A percentile compares a stretch with the other conserved stretches of the same genome.
These are phyloP conservation scores for Beta macrorhiza DNA, from an alignment of 179 eudicot species.

Conservation along the genomic window DNA sequence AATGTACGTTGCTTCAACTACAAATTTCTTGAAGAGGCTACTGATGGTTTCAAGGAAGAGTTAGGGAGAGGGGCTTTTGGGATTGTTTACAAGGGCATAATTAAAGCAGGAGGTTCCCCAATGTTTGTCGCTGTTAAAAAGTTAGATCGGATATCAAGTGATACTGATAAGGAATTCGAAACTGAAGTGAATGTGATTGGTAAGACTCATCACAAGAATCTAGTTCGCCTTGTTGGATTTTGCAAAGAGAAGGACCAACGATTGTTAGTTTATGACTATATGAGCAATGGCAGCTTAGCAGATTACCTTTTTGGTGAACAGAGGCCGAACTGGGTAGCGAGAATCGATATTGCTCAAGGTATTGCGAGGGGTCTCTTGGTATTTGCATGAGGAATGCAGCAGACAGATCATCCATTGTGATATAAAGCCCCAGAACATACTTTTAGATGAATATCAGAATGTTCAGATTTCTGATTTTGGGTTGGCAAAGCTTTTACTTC, in stretches of 20 bases:
- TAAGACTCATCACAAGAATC: conserved; percentile 42
- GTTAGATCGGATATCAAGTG: too few relatives aligned
- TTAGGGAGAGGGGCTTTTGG: conserved; percentile 27
- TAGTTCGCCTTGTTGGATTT: conserved; percentile 35
- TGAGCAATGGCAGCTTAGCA: conserved; percentile 32
- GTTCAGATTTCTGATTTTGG: conserved; percentile 41
- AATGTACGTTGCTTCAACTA: neutral
- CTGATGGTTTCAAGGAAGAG: conserved; percentile 27
- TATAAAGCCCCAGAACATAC: conserved; percentile 23
- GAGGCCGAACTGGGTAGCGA: conserved; percentile 29
- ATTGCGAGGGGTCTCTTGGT: conserved; percentile 35
- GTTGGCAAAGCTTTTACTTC: conserved; percentile 36
- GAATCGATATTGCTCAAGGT: conserved; percentile 28
- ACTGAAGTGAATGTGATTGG: conserved; percentile 33
- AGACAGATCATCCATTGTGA: conserved; percentile 46
- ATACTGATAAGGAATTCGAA: too few relatives aligned
- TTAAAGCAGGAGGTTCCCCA: too few relatives aligned
- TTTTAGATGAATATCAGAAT: conserved; percentile 27
- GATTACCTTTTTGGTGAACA: conserved; percentile 27
- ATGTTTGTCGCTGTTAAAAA: too few relatives aligned
- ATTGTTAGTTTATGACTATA: conserved; percentile 20
- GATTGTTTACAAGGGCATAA: too few relatives aligned
- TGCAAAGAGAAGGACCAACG: conserved; percentile 36
- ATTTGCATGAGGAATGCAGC: conserved; percentile 44
- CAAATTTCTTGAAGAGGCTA: conserved; percentile 29